These are phyloP conservation scores for Lentinula boryana DNA, from an alignment of 768 basidiomycete genomes.

Conservation along the genomic window DNA sequence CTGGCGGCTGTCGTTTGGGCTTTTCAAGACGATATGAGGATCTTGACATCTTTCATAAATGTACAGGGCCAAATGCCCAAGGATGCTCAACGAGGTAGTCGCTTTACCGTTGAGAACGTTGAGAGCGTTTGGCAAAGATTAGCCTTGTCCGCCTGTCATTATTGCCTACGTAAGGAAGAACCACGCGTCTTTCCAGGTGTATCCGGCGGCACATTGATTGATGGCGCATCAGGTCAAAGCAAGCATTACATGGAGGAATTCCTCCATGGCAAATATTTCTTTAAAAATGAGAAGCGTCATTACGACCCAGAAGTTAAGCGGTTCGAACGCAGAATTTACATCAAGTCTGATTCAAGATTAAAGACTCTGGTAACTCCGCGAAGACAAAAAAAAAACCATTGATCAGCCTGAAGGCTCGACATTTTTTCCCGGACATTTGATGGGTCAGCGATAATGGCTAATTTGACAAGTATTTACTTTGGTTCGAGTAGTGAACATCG, in stretches of 20 bases:
- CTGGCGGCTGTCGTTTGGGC: constrained; percentile 45
- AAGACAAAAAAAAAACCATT: too few relatives aligned
- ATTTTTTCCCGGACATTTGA: too few relatives aligned
- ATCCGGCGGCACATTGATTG: background rate
- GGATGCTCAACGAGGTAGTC: background rate
- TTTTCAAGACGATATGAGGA: constrained; percentile 58
- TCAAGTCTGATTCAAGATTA: too few relatives aligned
- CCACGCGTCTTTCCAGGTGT: background rate
- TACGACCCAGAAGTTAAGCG: too few relatives aligned
- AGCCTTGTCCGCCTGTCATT: background rate
- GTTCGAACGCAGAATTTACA: too few relatives aligned
- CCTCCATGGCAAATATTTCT: too few relatives aligned
- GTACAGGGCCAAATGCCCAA: background rate
- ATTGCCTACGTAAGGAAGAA: background rate
- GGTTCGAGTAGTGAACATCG: background rate
- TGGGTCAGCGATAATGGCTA: too few relatives aligned
- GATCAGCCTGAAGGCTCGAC: too few relatives aligned
- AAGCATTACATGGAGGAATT: background rate
- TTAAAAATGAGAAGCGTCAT: too few relatives aligned
- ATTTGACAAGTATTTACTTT: too few relatives aligned
- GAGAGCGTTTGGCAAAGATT: background rate
- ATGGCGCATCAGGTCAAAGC: background rate
- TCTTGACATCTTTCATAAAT: background rate
- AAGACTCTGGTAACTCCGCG: too few relatives aligned
- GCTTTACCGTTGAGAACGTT: background rate